Base-by-base conservation (phyloP, 2,329 filamentous ascomycete genomes). In the Albophoma yamanashiensis region DNA sequence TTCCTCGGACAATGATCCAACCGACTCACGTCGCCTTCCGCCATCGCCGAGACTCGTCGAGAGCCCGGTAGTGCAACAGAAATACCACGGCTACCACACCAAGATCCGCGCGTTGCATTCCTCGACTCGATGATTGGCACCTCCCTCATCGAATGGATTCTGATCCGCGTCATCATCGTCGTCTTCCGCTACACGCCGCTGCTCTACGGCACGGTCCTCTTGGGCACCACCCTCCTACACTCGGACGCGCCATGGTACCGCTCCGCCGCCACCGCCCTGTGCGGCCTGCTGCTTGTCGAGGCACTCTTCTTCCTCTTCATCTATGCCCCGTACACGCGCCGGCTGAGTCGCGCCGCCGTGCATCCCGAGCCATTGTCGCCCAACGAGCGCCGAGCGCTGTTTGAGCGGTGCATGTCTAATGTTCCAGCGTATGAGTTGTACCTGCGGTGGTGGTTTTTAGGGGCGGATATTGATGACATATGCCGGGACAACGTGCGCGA, bases 401-500 rank as follows among this genome's bases (percentile, higher is more conserved):
- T 89, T 67, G 71, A 78, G 57, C 78, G 78, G 45, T 85, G 83
- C 70, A 74, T 81, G 61, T 74, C 73, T 39, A 83, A 81, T 64
- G 77, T 87, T 4, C 74, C 80, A 0, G 79, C 85, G 62, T 74
- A 77, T 0, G 80, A 83, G 59, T 70, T 71, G 27, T 90, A 88
- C 66, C 64, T 91, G 50, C 76, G 74, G 56, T 76, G 78, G 62
- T 91, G 88, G 88, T 89, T 89, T 64, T 75, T 85, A n/a, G 83
- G 82, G 39, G 83, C 86, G 1, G 74, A 79, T 12, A 60, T 76
- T 1, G 69, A 75, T 22, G 83, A 87, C 40, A 83, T 91, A 59
- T 77, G 79, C 53, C 75, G 81, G n/a, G 85, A 89, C n/a, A 89
- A 90, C 66, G 71, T 89, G 58, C 79, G 78, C 64, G 84, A 88